Conservation (phyloP, 306 rosid genomes). For the Vachellia collinsii region DNA sequence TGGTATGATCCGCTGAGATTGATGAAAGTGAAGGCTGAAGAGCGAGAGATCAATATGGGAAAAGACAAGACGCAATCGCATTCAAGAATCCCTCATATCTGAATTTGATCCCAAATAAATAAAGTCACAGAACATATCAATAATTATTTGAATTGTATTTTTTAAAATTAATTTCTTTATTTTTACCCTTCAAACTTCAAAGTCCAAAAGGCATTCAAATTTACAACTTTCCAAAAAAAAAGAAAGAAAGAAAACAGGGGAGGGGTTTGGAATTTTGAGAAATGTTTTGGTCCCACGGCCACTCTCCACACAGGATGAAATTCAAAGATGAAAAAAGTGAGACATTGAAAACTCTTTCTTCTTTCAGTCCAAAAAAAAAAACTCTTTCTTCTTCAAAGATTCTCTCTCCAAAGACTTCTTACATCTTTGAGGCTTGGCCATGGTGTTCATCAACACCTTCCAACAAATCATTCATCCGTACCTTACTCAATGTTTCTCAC, state of each 20-base stretch:
- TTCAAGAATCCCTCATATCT: background rate
- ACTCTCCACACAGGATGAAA: background rate
- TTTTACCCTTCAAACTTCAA: background rate
- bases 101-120: background rate
- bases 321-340: background rate
- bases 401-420: background rate
- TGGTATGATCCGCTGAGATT: no score
- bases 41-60: conserved; percentile 32
- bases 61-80: conserved; percentile 1
- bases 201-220: conserved; percentile 9
- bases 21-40: no score
- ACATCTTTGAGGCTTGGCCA: background rate
- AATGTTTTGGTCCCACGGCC: conserved; percentile 29
- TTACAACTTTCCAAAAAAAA: background rate
- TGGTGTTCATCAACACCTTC: no score
- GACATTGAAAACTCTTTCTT: background rate
- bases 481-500: background rate
- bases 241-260: background rate
- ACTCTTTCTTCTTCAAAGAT: background rate
- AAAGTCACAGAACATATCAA: background rate
- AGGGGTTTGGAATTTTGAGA: conserved; percentile 7
- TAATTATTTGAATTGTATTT: background rate
- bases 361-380: no score
- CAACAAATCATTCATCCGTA: background rate
- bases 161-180: no score